Percentiles rank a stretch among this genome's conserved stretches.
Conservation (phyloP, 345 rosid species). For the Atalantia buxifolia region DNA sequence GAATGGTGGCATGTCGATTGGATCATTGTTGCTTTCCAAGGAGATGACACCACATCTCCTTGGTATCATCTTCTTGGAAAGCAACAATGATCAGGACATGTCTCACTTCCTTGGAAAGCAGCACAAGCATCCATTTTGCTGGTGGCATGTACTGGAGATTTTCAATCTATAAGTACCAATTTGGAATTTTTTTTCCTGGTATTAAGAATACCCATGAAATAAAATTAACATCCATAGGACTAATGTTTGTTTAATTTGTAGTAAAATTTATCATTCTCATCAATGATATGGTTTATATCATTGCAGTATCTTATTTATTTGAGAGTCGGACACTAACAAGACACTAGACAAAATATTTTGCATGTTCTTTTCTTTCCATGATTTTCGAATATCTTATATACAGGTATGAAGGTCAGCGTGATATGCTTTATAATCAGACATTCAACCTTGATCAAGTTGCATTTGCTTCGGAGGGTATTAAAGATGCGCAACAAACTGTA, state of each 20-base stretch:
- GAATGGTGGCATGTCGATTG: neutral
- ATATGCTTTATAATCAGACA: slow-evolving; percentile 95
- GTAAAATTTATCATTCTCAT: neutral
- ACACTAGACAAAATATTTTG: neutral
- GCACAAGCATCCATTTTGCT: neutral
- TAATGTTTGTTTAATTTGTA: neutral
- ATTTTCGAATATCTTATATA: neutral
- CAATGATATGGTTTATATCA: neutral
- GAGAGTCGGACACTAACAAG: neutral
- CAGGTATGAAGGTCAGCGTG: slow-evolving; percentile 99
- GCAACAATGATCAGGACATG: too few species aligned
- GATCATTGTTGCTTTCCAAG: neutral
- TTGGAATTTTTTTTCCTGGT: too few species aligned
- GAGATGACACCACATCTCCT: too few species aligned
- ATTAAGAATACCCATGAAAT: neutral
- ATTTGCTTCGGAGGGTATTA: slow-evolving; percentile 97
- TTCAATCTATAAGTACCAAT: neutral
- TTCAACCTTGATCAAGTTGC: slow-evolving; percentile 99
- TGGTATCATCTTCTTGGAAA: neutral
- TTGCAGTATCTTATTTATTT: neutral
- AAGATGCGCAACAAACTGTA: slow-evolving; percentile 99
- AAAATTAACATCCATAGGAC: neutral
- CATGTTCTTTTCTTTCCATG: neutral
- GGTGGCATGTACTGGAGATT: neutral
- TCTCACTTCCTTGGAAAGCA: neutral